Base-by-base conservation (phyloP, 2,329 filamentous ascomycete genomes). In the Penicillium corylophilum region DNA sequence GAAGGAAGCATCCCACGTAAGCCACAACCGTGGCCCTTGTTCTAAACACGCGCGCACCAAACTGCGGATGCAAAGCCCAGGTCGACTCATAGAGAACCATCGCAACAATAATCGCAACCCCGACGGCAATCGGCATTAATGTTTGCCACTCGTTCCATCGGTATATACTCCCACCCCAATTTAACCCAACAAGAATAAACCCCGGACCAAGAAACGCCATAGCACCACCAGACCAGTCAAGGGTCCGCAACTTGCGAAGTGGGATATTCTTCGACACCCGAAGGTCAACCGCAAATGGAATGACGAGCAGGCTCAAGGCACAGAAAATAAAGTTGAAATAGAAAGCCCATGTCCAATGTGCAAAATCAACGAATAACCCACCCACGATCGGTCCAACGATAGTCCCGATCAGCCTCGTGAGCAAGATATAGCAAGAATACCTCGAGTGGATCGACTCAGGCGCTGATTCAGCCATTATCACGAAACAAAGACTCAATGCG, bases 171-270 rank as follows among this genome's bases (percentile, higher is more conserved):
- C 77, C 77, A 2, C 71, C 74, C 68, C 73, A 77, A 5, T 71
- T 73, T 5, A 78, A 53, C 0, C 72, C 74, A 18, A 77, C 61
- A 1, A 79, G 67, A 23, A 77, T 67, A 46, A 56, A 64, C 0
- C 69, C 72, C 16, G 70, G 60, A 1, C 70, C 67, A 4, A 71
- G 56, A 10, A 75, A 57, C 35, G 73, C 75, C 36, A 79, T 59
- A 2, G 68, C 24, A 9, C 63, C 69, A 2, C 77, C 77, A 0
- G 73, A 49, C 74, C 74, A 79, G 54, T 79, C 76, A 31, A 74
- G 65, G 7, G 56, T 57, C 1, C 55, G 52, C 16, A 70, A 33
- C 35, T 64, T 64, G 10, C 51, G 50, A 31, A 61, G 50, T 18
- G 59, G 57, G 12, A 58, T 58, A n/a, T 54, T 49, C 20, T 59